Conservation (phyloP, 805 yeast species). For the Teunomyces lycoperdinae region DNA sequence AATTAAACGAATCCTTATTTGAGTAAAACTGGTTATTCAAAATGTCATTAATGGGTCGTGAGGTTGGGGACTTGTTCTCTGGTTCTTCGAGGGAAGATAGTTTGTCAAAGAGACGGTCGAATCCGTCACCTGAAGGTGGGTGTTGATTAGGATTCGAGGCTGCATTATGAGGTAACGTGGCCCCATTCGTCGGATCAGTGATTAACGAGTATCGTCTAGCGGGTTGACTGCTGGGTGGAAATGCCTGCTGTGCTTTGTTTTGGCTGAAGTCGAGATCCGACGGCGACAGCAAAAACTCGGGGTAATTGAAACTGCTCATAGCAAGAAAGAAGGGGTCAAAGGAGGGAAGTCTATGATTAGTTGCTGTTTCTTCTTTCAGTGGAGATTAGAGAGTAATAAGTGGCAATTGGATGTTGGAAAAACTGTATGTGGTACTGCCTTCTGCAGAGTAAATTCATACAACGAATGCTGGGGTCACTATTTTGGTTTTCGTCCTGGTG, state of each 20-base stretch:
- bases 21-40: conserved; percentile 5
- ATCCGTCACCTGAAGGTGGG: conserved; percentile 8
- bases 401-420: neutral
- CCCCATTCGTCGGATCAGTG: neutral
- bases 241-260: neutral
- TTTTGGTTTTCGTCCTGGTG: conserved; percentile 1
- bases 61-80: conserved; percentile 10
- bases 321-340: conserved; percentile 13
- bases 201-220: neutral
- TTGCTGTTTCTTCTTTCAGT: neutral
- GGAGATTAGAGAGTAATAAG: neutral
- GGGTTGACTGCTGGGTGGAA: no score
- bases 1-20: conserved; percentile 35
- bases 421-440: neutral
- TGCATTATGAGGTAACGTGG: conserved; percentile 2
- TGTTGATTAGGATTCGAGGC: conserved; percentile 2
- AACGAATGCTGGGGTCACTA: conserved; percentile 2
- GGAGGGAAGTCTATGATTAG: neutral
- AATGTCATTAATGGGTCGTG: conserved; percentile 8
- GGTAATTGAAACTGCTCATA: conserved; percentile 27
- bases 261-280: conserved; percentile 3
- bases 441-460: neutral
- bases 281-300: conserved; percentile 27
- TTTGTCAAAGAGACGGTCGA: conserved; percentile 25
- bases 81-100: conserved; percentile 17